These are phyloP conservation scores for Corchorus capsularis DNA, from an alignment of 345 rosid species.

Conservation along the genomic window DNA sequence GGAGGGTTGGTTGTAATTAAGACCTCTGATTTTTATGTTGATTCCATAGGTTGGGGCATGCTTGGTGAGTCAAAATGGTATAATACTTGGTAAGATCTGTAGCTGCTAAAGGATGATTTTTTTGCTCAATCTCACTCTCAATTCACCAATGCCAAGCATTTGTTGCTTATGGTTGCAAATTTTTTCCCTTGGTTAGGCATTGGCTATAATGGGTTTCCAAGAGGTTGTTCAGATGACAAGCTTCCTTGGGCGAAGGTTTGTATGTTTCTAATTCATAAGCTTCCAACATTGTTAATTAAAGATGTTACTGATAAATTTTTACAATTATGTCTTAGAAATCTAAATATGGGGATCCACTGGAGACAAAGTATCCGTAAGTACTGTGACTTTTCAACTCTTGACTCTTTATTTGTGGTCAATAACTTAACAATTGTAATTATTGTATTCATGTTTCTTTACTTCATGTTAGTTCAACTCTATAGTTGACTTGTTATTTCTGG, in stretches of 20 bases:
- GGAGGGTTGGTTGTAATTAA: background rate
- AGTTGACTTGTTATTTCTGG: background rate
- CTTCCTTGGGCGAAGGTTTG: conserved; percentile 99
- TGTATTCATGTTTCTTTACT: background rate
- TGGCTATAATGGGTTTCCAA: conserved; percentile 97
- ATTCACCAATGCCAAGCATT: background rate
- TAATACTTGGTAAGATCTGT: conserved; percentile 77
- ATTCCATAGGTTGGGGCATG: conserved; percentile 85
- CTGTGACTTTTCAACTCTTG: background rate
- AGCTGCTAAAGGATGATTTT: background rate
- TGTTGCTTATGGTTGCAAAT: background rate
- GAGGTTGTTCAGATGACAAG: conserved; percentile 96
- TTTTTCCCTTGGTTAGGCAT: conserved; percentile 54
- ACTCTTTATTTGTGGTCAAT: conserved; percentile 4
- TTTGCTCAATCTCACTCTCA: conserved; percentile 4
- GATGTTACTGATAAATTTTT: conserved; percentile 1
- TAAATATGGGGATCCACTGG: conserved; percentile 67
- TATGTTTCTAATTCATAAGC: background rate
- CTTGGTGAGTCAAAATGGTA: conserved; percentile 82
- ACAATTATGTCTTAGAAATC: conserved; percentile 64
- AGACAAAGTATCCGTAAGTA: conserved; percentile 91
- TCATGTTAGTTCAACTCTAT: background rate
- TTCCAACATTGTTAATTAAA: conserved; percentile 10
- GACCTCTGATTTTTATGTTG: conserved; percentile 16
- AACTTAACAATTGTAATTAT: background rate